Evolutionary conservation across 2,329 filamentous ascomycete genomes (phyloP).

Genomic region (Cryphonectria naterciae): DNA sequence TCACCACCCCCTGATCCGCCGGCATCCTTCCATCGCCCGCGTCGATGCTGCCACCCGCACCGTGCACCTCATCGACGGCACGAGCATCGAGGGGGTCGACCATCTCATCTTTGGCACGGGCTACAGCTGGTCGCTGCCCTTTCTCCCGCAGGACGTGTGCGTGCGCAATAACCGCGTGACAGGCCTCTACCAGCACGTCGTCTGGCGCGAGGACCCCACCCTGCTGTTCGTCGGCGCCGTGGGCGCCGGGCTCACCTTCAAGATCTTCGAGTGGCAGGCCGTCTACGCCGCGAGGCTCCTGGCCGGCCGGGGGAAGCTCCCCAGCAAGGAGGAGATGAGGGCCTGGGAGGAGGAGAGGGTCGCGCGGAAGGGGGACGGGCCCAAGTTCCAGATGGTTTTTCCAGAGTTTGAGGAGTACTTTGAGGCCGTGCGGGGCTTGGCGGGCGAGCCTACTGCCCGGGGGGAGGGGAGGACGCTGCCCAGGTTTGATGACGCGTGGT

Average conservation of each 20-base stretch:
- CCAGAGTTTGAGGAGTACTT: slow-evolving; percentile 70
- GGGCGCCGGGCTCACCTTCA: slow-evolving; percentile 64
- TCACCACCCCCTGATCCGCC: slow-evolving; percentile 33
- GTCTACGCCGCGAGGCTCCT: slow-evolving; percentile 63
- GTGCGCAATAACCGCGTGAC: slow-evolving; percentile 60
- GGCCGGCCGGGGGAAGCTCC: slow-evolving; percentile 57
- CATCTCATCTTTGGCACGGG: slow-evolving; percentile 69
- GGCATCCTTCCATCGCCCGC: slow-evolving; percentile 25
- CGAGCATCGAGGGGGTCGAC: slow-evolving; percentile 57
- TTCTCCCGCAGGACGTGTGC: slow-evolving; percentile 55
- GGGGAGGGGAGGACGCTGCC: slow-evolving; percentile 51
- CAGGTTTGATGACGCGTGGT: slow-evolving; percentile 51
- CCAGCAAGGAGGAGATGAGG: slow-evolving; percentile 51
- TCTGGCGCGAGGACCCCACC: slow-evolving; percentile 57
- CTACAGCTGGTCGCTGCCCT: slow-evolving; percentile 67
- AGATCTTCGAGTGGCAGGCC: slow-evolving; percentile 71
- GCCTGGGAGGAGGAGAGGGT: slow-evolving; percentile 63
- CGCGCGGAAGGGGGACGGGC: slow-evolving; percentile 56
- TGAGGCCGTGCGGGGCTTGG: slow-evolving; percentile 55
- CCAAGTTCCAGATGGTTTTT: slow-evolving; percentile 59
- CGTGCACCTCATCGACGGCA: slow-evolving; percentile 62
- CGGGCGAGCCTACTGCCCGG: slow-evolving; percentile 47
- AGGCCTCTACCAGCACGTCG: slow-evolving; percentile 61
- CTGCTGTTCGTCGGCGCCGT: slow-evolving; percentile 64
- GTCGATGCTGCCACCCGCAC: slow-evolving; percentile 34